Evolutionary conservation across 2,329 filamentous ascomycete genomes (phyloP).

Genomic region (Diaporthe ampelina): DNA sequence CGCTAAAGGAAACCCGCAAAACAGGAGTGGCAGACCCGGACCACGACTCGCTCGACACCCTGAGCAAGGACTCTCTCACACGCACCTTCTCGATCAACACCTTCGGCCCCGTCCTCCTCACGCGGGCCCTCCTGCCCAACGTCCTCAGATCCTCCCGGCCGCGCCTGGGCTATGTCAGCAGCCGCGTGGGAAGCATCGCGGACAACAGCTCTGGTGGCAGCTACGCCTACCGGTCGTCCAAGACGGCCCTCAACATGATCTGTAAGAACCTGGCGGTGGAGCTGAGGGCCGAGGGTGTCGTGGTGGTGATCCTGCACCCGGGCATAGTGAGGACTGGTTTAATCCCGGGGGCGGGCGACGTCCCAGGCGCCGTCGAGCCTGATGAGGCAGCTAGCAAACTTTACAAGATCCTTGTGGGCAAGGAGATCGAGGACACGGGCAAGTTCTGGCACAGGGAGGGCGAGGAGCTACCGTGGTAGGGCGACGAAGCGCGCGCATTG

Average conservation of each 20-base stretch:
- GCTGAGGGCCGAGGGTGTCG: conserved; percentile 54
- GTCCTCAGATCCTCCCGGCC: conserved; percentile 50
- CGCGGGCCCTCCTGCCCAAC: conserved; percentile 58
- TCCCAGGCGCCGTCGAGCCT: conserved; percentile 57
- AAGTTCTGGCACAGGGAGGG: conserved; percentile 38
- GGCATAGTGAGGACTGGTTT: conserved; percentile 56
- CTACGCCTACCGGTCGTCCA: conserved; percentile 59
- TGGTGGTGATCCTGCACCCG: conserved; percentile 59
- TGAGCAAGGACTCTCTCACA: conserved; percentile 52
- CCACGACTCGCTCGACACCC: conserved; percentile 38
- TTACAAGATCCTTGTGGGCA: conserved; percentile 43
- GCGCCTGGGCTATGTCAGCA: conserved; percentile 57
- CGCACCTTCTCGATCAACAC: conserved; percentile 59
- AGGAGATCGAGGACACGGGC: conserved; percentile 35
- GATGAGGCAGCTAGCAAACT: conserved; percentile 60
- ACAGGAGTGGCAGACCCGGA: conserved; percentile 49
- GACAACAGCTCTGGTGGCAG: conserved; percentile 58
- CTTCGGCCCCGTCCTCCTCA: conserved; percentile 59
- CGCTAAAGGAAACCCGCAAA: not conserved
- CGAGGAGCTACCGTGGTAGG: conserved; percentile 37
- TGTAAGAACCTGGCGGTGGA: conserved; percentile 59
- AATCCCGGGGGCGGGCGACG: conserved; percentile 42
- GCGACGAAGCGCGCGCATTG: conserved; percentile 4
- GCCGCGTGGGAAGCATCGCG: conserved; percentile 57
- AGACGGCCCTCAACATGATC: conserved; percentile 59